These are phyloP conservation scores for Colletotrichum sp. DNA, from an alignment of 2,329 filamentous ascomycete species.

Conservation along the genomic window DNA sequence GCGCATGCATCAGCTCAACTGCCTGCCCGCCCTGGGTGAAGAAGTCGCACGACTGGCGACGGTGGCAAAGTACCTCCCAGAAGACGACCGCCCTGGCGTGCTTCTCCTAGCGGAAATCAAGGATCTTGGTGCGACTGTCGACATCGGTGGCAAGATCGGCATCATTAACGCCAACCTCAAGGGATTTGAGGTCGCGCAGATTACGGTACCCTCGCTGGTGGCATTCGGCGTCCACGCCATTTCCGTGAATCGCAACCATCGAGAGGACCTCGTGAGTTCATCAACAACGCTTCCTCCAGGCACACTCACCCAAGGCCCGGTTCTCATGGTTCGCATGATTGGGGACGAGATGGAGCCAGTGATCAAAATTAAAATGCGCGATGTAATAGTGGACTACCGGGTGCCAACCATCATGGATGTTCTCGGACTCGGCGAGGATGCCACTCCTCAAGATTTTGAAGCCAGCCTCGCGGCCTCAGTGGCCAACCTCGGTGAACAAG, in stretches of 20 bases:
- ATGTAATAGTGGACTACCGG: constrained; percentile 86
- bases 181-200: constrained; percentile 77
- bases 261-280: constrained; percentile 74
- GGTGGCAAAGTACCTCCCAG: constrained; percentile 92
- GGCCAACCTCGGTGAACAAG: constrained; percentile 73
- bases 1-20: constrained; percentile 68
- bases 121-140: constrained; percentile 64
- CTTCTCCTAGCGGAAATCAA: constrained; percentile 75
- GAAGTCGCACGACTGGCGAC: constrained; percentile 84
- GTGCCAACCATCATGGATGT: constrained; percentile 84
- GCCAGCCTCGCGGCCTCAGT: constrained; percentile 80
- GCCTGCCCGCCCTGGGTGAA: constrained; percentile 73
- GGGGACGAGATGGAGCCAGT: constrained; percentile 94
- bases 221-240: constrained; percentile 76
- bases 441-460: constrained; percentile 76
- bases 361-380: constrained; percentile 85
- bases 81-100: constrained; percentile 91
- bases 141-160: constrained; percentile 74
- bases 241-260: constrained; percentile 65
- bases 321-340: constrained; percentile 88
- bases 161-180: constrained; percentile 61
- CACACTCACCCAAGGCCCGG: constrained; percentile 39
- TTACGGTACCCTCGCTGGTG: constrained; percentile 82
- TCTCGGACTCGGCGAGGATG: constrained; percentile 71
- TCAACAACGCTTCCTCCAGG: constrained; percentile 21